Base-by-base conservation (phyloP, 306 rosid genomes). In the Geum urbanum region DNA sequence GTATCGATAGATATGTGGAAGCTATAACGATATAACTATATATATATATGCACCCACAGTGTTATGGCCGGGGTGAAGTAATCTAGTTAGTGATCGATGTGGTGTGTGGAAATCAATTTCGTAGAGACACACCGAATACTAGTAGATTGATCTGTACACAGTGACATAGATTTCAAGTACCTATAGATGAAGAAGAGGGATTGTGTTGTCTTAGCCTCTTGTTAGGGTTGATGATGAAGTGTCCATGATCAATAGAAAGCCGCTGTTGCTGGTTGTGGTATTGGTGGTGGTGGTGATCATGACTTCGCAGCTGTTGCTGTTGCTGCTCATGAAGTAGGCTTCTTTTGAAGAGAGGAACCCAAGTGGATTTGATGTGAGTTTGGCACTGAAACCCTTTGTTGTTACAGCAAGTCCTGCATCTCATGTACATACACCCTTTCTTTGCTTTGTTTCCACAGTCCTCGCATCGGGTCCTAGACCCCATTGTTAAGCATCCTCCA, bases 361-460 rank as follows among this genome's bases (percentile, higher is more conserved):
- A 87, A 63, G 96, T 90, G 69, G 95, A 87, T 47, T 75, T 82
- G 58, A 90, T 53, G 74, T 87, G 96, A 19, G 89, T 89, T 78
- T 78, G 79, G 67, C 96, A 89, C 5, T 64, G 67, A 69, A 87
- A 83, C 2, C 87, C 91, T 78, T 80, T 85, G 84, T 74, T 83
- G 45, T 83, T 87, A 40, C 96, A 89, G 67, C 96, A 90, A 72
- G 77, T 84, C 66, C 88, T 90, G 80, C 91, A 89, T 52, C 96
- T 86, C 74, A 72, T 49, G 72, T 80, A 83, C 48, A 18, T 27
- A 76, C 96, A 90, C 54, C 78, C 90, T 44, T 81, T 86, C 86
- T 90, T 90, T 0, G 95, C 87, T 77, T 81, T 86, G 74, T 90
- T 90, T 76, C 96, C 96, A 79, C 95, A 87, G 5, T 87, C 96